Evolutionary conservation across 1,284 basidiomycete species (phyloP), one percentile per base, ranked within the genome.

Genomic region (Heterobasidion irregulare): DNA sequence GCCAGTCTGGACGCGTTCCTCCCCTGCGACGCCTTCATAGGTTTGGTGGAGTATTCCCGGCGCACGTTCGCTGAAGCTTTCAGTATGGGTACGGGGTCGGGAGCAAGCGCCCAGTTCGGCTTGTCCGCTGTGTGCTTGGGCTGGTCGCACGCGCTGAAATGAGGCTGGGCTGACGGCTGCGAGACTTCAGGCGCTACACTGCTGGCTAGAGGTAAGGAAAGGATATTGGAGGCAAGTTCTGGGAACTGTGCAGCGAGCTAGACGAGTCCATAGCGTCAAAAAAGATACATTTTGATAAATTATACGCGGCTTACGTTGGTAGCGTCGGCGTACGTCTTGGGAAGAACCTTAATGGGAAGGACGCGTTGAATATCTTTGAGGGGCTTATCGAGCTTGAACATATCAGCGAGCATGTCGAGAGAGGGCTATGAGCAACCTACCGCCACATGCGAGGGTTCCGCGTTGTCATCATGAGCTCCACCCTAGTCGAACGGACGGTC

Each of bases 221-320:
- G 55, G 15, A 34, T 49, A 18, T 16, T 33, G 16, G 46, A 45
- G 0, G 45, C 38, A 13, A 47, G 18, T 32, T 54, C 53, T 10
- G 48, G 45, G 16, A 35, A 41, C 13, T 55, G 53, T 13, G 45
- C 47, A 7, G 53, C 44, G 13, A 48, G 48, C 59, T 33, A 18
- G 48, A 32, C 12, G 19, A 50, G 9, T 26, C 12, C 13, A 32
- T 47, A 26, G 18, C 46, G 46, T 44, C 12, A 13, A 44, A 13
- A 44, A 44, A 16, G 41, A 44, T 44, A 16, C 3, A 5, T 6
- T 26, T 5, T 0, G 6, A 26, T 5, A 26, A 26, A 26, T 6
- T 13, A 6, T 13, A 45, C 16, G 44, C 44, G 9, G 18, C 58
- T 56, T 51, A 60, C 59, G 38, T 55, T 46, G 26, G 58, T 54